Conservation (phyloP, 2,329 filamentous ascomycete species). For the Ascochyta clinopodiicola region DNA sequence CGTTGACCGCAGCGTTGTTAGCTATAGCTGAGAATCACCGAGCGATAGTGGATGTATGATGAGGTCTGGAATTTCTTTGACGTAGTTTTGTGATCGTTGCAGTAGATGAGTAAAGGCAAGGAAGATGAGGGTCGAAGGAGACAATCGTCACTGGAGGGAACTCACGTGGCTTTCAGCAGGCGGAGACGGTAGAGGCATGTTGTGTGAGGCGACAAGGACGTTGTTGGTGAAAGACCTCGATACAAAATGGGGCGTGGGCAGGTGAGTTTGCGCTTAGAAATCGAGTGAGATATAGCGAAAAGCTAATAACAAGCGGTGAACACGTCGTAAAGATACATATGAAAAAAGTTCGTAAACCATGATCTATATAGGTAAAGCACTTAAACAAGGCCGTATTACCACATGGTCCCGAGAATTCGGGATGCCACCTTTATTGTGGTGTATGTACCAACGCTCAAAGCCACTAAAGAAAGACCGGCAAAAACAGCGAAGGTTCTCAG, state of each 20-base stretch:
- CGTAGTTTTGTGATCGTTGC: neutral
- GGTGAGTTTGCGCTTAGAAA: neutral
- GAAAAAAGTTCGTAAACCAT: neutral
- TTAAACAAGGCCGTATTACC: conserved; percentile 15
- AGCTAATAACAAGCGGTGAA: neutral
- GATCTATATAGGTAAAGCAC: neutral
- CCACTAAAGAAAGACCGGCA: conserved; percentile 40
- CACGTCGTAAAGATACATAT: neutral
- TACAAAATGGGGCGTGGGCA: neutral
- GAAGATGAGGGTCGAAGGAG: neutral
- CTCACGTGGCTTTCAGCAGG: neutral
- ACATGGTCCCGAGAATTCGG: conserved; percentile 24
- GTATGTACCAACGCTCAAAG: conserved; percentile 34
- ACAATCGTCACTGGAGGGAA: neutral
- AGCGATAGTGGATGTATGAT: neutral
- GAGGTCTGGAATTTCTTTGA: neutral
- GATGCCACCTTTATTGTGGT: conserved; percentile 35
- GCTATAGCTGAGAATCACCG: neutral
- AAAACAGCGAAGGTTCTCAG: conserved; percentile 55
- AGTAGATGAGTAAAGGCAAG: neutral
- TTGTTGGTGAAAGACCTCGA: neutral
- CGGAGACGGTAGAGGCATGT: neutral
- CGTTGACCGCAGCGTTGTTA: neutral
- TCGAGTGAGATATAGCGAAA: neutral
- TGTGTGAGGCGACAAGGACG: neutral